Percentiles rank a stretch among this genome's conserved stretches.
These are phyloP conservation scores for Paraconiothyrium brasiliense DNA, from an alignment of 2,329 filamentous ascomycete species.

Conservation along the genomic window DNA sequence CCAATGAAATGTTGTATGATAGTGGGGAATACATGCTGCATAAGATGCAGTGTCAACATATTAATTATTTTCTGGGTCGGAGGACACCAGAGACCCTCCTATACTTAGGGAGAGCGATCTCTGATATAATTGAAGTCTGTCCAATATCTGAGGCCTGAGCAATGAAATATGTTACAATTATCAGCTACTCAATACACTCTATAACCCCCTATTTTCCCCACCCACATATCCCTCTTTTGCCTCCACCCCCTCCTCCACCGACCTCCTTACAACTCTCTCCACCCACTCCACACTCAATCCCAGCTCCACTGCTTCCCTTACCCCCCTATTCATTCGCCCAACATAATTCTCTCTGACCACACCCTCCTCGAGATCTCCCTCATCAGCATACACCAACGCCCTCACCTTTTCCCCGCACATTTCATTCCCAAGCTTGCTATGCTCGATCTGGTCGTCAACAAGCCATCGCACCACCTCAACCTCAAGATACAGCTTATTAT, in stretches of 20 bases:
- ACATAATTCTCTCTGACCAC: neutral
- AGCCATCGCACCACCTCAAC: conserved; percentile 11
- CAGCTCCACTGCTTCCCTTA: conserved; percentile 11
- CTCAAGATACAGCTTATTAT: conserved; percentile 13
- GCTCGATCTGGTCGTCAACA: neutral
- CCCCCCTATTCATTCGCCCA: conserved; percentile 9
- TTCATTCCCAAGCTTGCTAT: neutral
- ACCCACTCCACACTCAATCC: conserved; percentile 12
- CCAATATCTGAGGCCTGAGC: too few relatives aligned
- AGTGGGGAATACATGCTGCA: neutral
- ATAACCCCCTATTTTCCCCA: conserved; percentile 10
- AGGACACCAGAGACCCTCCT: neutral
- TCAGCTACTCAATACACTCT: neutral
- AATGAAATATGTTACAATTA: neutral
- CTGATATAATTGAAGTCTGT: too few relatives aligned
- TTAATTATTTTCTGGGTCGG: neutral
- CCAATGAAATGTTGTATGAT: neutral
- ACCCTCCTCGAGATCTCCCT: conserved; percentile 5
- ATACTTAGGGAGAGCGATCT: too few relatives aligned
- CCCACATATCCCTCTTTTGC: conserved; percentile 16
- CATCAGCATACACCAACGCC: conserved; percentile 10
- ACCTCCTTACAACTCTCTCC: conserved; percentile 2
- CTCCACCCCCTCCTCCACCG: conserved; percentile 11
- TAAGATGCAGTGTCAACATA: neutral
- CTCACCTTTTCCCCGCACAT: neutral